Conservation (phyloP, 2,329 filamentous ascomycete genomes). For the Tolypocladium paradoxum region DNA sequence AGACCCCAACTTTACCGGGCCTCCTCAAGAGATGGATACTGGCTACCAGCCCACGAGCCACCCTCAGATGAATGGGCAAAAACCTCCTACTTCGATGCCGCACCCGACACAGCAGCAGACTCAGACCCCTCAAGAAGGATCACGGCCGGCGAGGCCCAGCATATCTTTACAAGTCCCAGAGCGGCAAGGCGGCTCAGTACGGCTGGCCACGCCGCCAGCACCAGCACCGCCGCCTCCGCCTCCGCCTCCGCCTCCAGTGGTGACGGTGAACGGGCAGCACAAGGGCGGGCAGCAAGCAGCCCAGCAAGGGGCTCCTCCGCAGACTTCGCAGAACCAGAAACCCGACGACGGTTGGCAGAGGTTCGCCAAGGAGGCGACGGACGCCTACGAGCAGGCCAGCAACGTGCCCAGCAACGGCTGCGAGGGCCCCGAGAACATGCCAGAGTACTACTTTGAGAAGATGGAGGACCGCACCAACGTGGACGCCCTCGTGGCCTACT, state of each 20-base stretch:
- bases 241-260: conserved; percentile 27
- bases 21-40: not conserved
- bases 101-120: conserved; percentile 3
- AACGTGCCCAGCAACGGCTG: conserved; percentile 1
- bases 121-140: conserved; percentile 5
- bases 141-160: conserved; percentile 22
- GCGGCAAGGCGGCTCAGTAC: conserved; percentile 47
- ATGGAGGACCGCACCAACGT: conserved; percentile 41
- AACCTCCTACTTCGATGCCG: not conserved
- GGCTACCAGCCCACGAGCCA: conserved; percentile 1
- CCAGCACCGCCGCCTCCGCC: conserved; percentile 27
- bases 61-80: not conserved
- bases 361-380: conserved; percentile 12
- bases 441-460: conserved; percentile 23
- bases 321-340: not conserved
- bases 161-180: conserved; percentile 34
- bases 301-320: not conserved
- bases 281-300: not conserved
- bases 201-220: conserved; percentile 45
- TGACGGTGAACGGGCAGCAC: conserved; percentile 36
- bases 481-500: conserved; percentile 44
- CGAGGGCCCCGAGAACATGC: conserved; percentile 10
- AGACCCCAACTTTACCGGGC: conserved; percentile 17
- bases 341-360: conserved; percentile 5
- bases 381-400: conserved; percentile 7